Evolutionary conservation across 257 asterid genomes (phyloP), one percentile per base, ranked within the genome.

Genomic region (Nicotiana knightiana): DNA sequence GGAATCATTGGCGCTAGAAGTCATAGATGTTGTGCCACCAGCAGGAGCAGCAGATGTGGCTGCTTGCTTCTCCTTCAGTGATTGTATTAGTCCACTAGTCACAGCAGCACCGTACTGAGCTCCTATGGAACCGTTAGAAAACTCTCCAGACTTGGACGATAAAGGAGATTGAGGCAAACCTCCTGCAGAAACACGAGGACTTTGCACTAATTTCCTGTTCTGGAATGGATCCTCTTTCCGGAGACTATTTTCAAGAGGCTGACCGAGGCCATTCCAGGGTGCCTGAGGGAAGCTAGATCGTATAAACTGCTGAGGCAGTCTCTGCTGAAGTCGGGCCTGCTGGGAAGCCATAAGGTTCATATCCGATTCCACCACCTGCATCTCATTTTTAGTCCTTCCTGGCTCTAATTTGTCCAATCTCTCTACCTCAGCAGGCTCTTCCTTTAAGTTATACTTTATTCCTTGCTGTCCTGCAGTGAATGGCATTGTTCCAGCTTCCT

Each of bases 151-250:
- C 85, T 90, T 95, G 46, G 99, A 95, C 3, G 98, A 93, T 87
- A 95, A 85, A n/a, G 99, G 99, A 88, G 99, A 94, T 82, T 93
- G 98, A 80, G 99, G 98, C 63, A 96, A 90, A 39, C 96, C 99
- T 78, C 97, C 97, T 80, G 93, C 89, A 84, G 99, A 96, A 68
- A 91, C 91, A 84, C 90, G 97, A 84, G 99, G 98, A 88, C 98
- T 94, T 81, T 92, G 98, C 81, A 85, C 98, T 53, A 89, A 46
- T 87, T 93, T 96, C 88, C 97, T 89, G 90, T 91, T 96, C 86
- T 90, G 97, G 85, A 86, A 88, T 16, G 88, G 64, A 35, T 94
- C 97, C 79, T 95, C 97, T 82, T 93, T 93, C 79, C 97, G 90
- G 62, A 91, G 54, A 89, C 79, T 92, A 86, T 77, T 85, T 81